Percentiles rank a stretch among this genome's conserved stretches.
These are phyloP conservation scores for Naganishia sp. DNA, from an alignment of 1,284 basidiomycete species.

Conservation along the genomic window DNA sequence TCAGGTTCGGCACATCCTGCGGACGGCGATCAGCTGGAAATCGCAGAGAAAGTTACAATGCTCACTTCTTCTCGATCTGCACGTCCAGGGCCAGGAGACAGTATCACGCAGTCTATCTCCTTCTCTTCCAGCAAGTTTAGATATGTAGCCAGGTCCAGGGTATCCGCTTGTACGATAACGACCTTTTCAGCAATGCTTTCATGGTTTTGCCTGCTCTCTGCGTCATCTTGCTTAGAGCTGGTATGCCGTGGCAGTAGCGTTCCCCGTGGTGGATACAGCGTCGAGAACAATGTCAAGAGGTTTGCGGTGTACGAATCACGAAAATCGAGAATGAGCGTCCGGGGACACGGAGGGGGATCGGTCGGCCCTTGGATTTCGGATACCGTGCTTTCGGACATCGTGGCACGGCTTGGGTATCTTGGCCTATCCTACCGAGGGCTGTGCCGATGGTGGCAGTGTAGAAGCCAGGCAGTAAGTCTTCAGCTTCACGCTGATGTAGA, in stretches of 20 bases:
- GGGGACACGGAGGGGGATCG: constrained; percentile 44
- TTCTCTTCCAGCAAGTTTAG: constrained; percentile 32
- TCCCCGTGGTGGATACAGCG: constrained; percentile 47
- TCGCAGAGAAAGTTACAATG: background rate
- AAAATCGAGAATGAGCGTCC: constrained; percentile 54
- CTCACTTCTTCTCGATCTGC: constrained; percentile 49
- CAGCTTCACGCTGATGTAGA: background rate
- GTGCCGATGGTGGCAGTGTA: background rate
- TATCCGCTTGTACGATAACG: constrained; percentile 53
- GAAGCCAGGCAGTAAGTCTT: background rate
- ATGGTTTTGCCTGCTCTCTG: background rate
- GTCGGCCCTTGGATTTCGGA: background rate
- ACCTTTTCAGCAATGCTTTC: constrained; percentile 41
- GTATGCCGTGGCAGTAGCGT: too few relatives aligned
- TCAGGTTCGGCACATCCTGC: constrained; percentile 52
- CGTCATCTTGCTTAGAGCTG: background rate
- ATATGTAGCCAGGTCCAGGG: constrained; percentile 20
- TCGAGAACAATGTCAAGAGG: constrained; percentile 52
- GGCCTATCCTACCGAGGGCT: background rate
- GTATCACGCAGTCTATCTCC: constrained; percentile 53
- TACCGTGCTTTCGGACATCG: background rate
- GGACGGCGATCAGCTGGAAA: background rate
- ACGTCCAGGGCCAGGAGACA: constrained; percentile 54
- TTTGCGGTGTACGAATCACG: constrained; percentile 56
- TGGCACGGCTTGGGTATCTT: background rate